Conservation (phyloP, 306 rosid species). For the Prunus armeniaca region DNA sequence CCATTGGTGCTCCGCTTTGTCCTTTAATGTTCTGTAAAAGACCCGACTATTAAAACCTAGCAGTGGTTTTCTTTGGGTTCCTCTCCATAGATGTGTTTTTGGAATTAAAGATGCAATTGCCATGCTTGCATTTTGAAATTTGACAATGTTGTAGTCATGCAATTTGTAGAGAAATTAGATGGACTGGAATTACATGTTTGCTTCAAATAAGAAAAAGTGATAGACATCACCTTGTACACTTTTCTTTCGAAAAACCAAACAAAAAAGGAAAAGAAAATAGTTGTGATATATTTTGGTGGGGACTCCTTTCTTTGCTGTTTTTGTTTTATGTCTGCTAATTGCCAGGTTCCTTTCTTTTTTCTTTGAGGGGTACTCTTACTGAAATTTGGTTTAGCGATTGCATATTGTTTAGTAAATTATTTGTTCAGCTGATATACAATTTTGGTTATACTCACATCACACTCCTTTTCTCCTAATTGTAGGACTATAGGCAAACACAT, state of each 20-base stretch:
- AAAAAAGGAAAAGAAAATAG: neutral
- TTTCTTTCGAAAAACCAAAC: neutral
- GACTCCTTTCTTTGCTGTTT: neutral
- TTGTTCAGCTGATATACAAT: neutral
- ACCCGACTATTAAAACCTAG: neutral
- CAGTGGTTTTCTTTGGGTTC: neutral
- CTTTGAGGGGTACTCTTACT: neutral
- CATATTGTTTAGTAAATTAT: neutral
- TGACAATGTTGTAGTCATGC: neutral
- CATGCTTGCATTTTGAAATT: neutral
- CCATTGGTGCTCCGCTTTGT: neutral
- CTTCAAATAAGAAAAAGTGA: neutral
- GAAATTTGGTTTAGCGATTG: neutral
- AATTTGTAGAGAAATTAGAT: neutral
- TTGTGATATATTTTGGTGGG: neutral
- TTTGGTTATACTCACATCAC: slow-evolving; percentile 2
- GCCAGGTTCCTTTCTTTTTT: neutral
- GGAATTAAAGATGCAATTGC: neutral
- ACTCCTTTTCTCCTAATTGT: slow-evolving; percentile 19
- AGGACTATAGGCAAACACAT: slow-evolving; percentile 80
- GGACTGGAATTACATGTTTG: neutral
- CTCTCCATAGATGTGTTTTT: neutral
- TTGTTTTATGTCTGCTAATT: neutral
- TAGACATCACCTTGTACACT: neutral
- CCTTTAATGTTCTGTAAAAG: neutral